Base-by-base conservation (phyloP, 1,139 yeast genomes). In the Geotrichum restrictum region DNA sequence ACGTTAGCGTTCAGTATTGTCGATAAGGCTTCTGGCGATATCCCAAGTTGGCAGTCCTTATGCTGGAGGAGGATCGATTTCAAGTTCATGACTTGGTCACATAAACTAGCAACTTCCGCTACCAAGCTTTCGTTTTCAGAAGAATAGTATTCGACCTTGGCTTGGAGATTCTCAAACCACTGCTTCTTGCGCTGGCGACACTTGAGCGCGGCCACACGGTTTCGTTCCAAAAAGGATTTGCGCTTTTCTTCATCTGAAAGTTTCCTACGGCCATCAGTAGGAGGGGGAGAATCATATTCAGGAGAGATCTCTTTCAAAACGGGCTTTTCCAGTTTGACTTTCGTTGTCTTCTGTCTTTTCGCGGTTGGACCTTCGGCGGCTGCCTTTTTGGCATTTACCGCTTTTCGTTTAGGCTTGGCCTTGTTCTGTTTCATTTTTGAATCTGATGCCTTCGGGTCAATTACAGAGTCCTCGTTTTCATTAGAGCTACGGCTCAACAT, bases 111-210 rank as follows among this genome's bases (percentile, higher is more conserved):
- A 10, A 84, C 79, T 57, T 86, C 87, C 2, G 74, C 70, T 16
- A 82, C 78, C 52, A 89, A 71, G 48, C 80, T 81, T 39, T 85
- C 79, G 68, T 88, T 89, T 54, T 91, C 94, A 13, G 77, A 69
- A 19, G 88, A 78, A 67, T 82, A 88, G 61, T 79, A 83, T 76
- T 76, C 68, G 79, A 75, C 72, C 65, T 89, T 95, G 46, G 78
- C 81, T 67, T 91, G 95, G 80, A 93, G 83, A 60, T 84, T 85
- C 55, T 81, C 83, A 42, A 88, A 79, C 75, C 87, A 85, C 66
- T 88, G 91, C 72, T 94, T 93, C 76, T 93, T 94, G 51, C 97
- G 80, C 69, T 88, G 95, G 55, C 99, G 81, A 73, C 98, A 94
- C 69, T 89, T 91, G 38, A 94, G 82, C 0, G 98, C 98, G 0